A percentile compares a stretch with the other conserved stretches of the same genome.
Evolutionary conservation across 331 rosid genomes (phyloP).

Genomic region (Quercus phellos): DNA sequence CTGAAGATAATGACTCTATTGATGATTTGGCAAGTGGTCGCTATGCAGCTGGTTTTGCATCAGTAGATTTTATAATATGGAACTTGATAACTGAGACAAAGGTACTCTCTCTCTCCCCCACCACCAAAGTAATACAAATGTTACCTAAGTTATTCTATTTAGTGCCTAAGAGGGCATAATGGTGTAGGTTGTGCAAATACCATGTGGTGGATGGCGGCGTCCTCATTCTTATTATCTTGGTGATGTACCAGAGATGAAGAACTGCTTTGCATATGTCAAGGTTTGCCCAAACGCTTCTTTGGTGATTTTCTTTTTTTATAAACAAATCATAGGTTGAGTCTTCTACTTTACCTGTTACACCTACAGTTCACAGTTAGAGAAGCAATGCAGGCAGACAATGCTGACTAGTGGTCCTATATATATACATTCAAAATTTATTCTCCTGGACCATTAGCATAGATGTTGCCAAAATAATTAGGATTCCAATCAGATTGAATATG

Average conservation of each 20-base stretch:
- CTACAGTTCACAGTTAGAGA: neutral
- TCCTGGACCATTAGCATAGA: neutral
- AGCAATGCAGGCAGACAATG: neutral
- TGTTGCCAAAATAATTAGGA: neutral
- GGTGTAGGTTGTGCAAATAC: slow-evolving; percentile 68
- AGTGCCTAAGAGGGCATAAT: slow-evolving; percentile 18
- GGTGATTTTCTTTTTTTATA: neutral
- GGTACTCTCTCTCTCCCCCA: slow-evolving; percentile 39
- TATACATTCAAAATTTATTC: neutral
- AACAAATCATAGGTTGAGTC: neutral
- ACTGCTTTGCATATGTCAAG: slow-evolving; percentile 93
- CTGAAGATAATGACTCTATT: slow-evolving; percentile 33
- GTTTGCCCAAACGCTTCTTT: slow-evolving; percentile 22
- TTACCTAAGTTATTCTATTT: neutral
- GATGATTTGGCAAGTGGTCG: slow-evolving; percentile 30
- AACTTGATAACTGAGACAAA: slow-evolving; percentile 72
- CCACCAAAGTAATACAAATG: neutral
- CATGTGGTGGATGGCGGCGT: slow-evolving; percentile 99
- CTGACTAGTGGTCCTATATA: neutral
- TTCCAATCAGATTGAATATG: neutral
- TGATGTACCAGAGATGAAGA: slow-evolving; percentile 70
- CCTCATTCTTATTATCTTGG: slow-evolving; percentile 89
- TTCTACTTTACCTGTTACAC: neutral
- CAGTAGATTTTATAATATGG: slow-evolving; percentile 84
- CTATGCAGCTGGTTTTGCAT: slow-evolving; percentile 90